Conservation (phyloP, 169 alveolate species). For the Cryptosporidium viatorum region DNA sequence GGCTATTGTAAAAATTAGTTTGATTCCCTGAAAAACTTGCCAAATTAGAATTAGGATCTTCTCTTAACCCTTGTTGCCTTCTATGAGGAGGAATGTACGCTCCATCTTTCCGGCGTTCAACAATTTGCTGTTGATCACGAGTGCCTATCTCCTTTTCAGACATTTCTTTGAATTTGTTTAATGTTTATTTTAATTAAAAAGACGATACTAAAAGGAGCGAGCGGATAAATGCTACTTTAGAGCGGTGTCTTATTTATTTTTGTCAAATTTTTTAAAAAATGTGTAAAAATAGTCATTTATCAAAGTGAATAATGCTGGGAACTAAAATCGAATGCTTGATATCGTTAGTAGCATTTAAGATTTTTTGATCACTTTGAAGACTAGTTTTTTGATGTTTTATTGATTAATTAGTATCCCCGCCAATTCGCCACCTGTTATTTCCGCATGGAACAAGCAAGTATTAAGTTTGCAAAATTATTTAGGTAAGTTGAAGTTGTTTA, state of each 20-base stretch:
- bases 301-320: neutral
- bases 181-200: conserved; percentile 1
- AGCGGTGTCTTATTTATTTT: conserved; percentile 50
- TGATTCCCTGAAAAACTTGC: conserved; percentile 16
- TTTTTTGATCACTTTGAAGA: no score
- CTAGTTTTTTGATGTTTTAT: neutral
- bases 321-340: neutral
- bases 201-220: conserved; percentile 71
- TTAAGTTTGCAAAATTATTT: neutral
- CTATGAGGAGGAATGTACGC: conserved; percentile 74
- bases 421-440: neutral
- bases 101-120: conserved; percentile 51
- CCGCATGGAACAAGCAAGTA: neutral
- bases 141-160: conserved; percentile 63
- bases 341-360: neutral
- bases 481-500: neutral
- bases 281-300: neutral
- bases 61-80: conserved; percentile 54
- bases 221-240: conserved; percentile 46
- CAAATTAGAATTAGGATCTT: conserved; percentile 33
- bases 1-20: neutral
- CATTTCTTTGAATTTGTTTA: conserved; percentile 21
- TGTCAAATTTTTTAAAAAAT: neutral
- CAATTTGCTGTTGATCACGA: conserved; percentile 57
- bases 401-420: neutral